Percentiles rank a stretch among this genome's conserved stretches.
These are phyloP conservation scores for Barnettozyma sp. DNA, from an alignment of 805 yeast species.

Conservation along the genomic window DNA sequence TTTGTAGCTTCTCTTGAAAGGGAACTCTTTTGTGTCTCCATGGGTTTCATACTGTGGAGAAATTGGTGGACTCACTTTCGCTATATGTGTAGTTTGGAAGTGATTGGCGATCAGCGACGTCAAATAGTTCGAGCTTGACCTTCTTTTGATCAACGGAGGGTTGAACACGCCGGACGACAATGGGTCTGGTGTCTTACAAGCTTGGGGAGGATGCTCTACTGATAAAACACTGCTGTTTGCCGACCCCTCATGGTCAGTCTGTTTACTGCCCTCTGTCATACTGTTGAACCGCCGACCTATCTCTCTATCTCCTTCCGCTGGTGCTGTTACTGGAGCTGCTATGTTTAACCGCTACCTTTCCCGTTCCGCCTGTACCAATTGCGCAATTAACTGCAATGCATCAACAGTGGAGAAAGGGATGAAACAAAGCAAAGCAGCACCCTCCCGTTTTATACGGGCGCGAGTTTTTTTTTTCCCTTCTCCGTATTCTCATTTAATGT, in stretches of 20 bases:
- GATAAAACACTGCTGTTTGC: no score
- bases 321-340: no score
- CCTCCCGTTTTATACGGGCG: no score
- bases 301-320: background rate
- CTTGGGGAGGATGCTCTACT: slow-evolving; percentile 12
- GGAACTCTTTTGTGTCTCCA: slow-evolving; percentile 1
- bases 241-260: no score
- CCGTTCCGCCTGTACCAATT: no score
- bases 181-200: slow-evolving; percentile 10
- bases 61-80: slow-evolving; percentile 4
- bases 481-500: no score
- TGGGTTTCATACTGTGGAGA: background rate
- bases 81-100: slow-evolving; percentile 3
- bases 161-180: background rate
- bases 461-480: no score
- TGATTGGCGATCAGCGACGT: slow-evolving; percentile 4
- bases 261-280: no score
- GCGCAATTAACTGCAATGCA: no score
- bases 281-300: background rate
- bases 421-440: no score
- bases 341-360: no score
- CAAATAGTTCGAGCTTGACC: slow-evolving; percentile 9
- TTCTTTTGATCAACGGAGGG: slow-evolving; percentile 3
- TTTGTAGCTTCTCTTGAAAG: slow-evolving; percentile 6
- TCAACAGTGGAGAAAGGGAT: no score